Evolutionary conservation across 495 filamentous ascomycete species (phyloP).

Genomic region (Penicillium cataractarum): DNA sequence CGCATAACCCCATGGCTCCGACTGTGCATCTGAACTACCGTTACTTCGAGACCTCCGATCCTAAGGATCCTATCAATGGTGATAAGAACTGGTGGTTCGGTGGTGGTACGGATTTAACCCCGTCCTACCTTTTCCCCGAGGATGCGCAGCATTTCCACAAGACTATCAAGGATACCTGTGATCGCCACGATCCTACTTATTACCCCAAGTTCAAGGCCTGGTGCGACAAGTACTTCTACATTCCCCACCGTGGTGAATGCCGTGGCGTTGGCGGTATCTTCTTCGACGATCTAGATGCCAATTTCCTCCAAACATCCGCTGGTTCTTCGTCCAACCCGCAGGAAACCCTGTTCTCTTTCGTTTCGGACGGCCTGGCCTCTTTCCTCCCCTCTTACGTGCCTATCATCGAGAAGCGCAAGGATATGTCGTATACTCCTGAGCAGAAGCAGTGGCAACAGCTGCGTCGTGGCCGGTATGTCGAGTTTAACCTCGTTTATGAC

Average conservation of each 20-base stretch:
- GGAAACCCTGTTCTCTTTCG: slow-evolving; percentile 90
- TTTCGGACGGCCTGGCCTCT: slow-evolving; percentile 77
- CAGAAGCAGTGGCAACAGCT: slow-evolving; percentile 98
- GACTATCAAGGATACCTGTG: slow-evolving; percentile 89
- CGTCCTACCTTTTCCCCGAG: slow-evolving; percentile 92
- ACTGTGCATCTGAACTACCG: slow-evolving; percentile 99
- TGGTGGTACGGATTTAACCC: slow-evolving; percentile 92
- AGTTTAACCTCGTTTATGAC: slow-evolving; percentile 98
- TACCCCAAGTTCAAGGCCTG: slow-evolving; percentile 96
- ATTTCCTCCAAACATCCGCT: slow-evolving; percentile 47
- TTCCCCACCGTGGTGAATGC: slow-evolving; percentile 87
- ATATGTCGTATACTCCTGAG: slow-evolving; percentile 80
- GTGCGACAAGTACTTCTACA: slow-evolving; percentile 97
- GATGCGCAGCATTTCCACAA: slow-evolving; percentile 97
- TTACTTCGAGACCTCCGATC: slow-evolving; percentile 89
- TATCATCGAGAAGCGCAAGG: slow-evolving; percentile 83
- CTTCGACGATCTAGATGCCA: slow-evolving; percentile 94
- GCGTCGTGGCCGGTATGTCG: slow-evolving; percentile 88
- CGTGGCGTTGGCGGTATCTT: slow-evolving; percentile 96
- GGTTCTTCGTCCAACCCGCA: slow-evolving; percentile 72
- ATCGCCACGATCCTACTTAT: slow-evolving; percentile 89
- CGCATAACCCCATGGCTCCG: slow-evolving; percentile 92
- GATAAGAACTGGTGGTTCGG: slow-evolving; percentile 95
- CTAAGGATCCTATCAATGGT: slow-evolving; percentile 63
- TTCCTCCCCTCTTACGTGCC: slow-evolving; percentile 93